Evolutionary conservation across 352 stramenopile genomes (phyloP).

Genomic region (Globisporangium camurandrum): DNA sequence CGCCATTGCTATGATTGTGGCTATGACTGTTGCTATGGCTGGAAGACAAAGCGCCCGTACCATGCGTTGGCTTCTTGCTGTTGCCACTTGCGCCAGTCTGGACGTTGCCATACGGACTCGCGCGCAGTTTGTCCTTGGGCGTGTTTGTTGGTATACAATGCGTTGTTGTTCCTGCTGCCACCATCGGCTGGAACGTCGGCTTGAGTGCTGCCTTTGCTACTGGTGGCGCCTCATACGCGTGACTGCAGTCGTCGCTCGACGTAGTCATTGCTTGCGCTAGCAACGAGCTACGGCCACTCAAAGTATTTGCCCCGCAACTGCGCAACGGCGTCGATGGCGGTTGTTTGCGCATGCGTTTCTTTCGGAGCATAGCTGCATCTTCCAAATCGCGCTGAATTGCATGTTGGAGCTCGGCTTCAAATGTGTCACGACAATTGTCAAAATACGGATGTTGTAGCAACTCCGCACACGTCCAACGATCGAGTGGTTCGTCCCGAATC

Average conservation of each 20-base stretch:
- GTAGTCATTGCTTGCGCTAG: too few species aligned
- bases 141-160: background rate
- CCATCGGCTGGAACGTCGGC: slow-evolving; percentile 21
- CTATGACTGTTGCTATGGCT: background rate
- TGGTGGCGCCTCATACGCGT: slow-evolving; percentile 13
- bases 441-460: slow-evolving; percentile 73
- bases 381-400: slow-evolving; percentile 60
- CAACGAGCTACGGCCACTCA: background rate
- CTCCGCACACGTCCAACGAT: slow-evolving; percentile 75
- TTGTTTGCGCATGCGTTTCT: slow-evolving; percentile 51
- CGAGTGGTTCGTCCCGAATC: slow-evolving; percentile 67
- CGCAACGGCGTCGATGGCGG: slow-evolving; percentile 24
- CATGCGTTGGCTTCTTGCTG: background rate
- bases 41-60: too few species aligned
- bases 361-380: slow-evolving; percentile 48
- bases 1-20: background rate
- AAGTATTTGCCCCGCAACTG: background rate
- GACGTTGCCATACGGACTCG: background rate
- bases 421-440: slow-evolving; percentile 37
- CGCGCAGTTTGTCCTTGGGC: background rate
- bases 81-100: background rate
- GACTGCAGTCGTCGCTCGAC: slow-evolving; percentile 4
- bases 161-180: background rate
- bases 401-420: slow-evolving; percentile 61
- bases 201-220: slow-evolving; percentile 15